Base-by-base conservation (phyloP, 2,329 filamentous ascomycete genomes). In the Diaporthe citriasiana region DNA sequence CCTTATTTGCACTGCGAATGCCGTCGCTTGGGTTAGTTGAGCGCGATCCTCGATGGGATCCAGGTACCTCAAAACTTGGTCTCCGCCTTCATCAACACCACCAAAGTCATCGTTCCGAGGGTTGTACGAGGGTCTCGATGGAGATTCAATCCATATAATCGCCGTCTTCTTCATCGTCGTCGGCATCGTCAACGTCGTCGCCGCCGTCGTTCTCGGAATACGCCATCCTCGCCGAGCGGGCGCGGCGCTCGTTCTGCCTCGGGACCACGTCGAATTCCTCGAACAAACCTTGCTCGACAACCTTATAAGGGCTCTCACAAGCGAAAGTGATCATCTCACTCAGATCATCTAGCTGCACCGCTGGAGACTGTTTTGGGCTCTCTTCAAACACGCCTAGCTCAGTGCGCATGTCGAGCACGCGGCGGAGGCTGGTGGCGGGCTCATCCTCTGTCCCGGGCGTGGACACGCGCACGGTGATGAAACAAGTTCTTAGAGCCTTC, bases 391-490 rank as follows among this genome's bases (percentile, higher is more conserved):
- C 9, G 59, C 30, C 27, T 5, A 38, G 8, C 51, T 65, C 60
- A 22, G 30, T 19, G 22, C 78, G 74, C 45, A 74, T 75, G 71
- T 75, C 71, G 2, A 69, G 70, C 8, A 75, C 70, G 30, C 72
- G 38, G 12, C 47, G 25, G 13, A 76, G 59, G 25, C 76, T 77
- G 27, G 71, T 76, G 69, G 85, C 83, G 3, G 83, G 84, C 81
- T 13, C 76, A 38, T 1, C 72, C 68, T 73, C 70, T 1, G 70
- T 74, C 30, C 77, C 73, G 27, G 76, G 76, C 56, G 53, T 50
- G 6, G 78, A 76, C 13, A 80, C 63, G 22, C 77, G 72, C 22
- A 80, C 33, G 27, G 74, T 59, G 6, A 80, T n/a, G 42, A 77
- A 79, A 13, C 76, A 68, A 0, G 73, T 70, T 27, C 76, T 73